phyloP scores from a whole-genome alignment of 164 flowering plant species.

The Amborella trichopoda region DNA sequence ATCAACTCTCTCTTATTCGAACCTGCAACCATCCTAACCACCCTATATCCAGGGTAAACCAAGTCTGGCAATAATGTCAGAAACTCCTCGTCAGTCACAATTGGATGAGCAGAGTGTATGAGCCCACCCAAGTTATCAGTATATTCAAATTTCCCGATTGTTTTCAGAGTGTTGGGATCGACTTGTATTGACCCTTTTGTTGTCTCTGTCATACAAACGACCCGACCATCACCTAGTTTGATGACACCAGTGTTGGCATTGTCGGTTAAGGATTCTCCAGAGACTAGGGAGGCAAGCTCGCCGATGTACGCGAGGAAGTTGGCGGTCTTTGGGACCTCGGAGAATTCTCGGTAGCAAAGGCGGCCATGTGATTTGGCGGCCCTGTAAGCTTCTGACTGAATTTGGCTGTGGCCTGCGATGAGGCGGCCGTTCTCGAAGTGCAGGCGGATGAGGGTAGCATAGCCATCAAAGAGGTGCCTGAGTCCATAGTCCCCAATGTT shows the following conservation, averaged over 20 bases:
- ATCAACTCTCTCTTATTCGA: conserved; percentile 72
- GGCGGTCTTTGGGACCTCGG: conserved; percentile 63
- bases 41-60: conserved; percentile 75
- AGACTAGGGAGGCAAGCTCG: conserved; percentile 60
- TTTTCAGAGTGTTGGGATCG: conserved; percentile 68
- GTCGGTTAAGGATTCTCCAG: conserved; percentile 86
- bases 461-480: conserved; percentile 97
- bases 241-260: conserved; percentile 95
- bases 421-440: conserved; percentile 55
- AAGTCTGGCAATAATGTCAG: conserved; percentile 77
- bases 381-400: conserved; percentile 82
- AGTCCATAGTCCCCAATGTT: conserved; percentile 75
- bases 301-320: conserved; percentile 62
- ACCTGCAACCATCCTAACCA: conserved; percentile 78
- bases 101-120: conserved; percentile 91
- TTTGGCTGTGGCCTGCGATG: conserved; percentile 67
- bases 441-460: conserved; percentile 76
- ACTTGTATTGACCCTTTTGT: conserved; percentile 74
- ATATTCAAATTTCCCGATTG: conserved; percentile 67
- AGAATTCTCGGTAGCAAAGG: conserved; percentile 84
- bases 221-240: conserved; percentile 74
- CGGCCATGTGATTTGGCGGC: conserved; percentile 58
- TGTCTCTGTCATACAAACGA: conserved; percentile 89
- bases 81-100: conserved; percentile 71
- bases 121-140: conserved; percentile 51